phyloP scores from a whole-genome alignment of 768 basidiomycete genomes.

The Boletus patriciae region DNA sequence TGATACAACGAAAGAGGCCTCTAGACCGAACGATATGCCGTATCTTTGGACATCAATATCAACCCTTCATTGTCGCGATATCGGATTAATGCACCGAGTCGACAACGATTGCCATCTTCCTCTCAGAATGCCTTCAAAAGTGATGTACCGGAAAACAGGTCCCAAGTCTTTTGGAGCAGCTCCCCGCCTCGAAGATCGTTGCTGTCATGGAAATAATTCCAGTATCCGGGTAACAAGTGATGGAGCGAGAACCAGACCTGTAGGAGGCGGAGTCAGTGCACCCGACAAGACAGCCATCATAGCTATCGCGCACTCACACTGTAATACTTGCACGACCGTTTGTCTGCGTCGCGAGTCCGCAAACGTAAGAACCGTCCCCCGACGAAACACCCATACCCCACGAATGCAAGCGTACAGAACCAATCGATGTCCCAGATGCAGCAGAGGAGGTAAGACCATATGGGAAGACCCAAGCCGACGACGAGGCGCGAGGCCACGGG shows the following conservation, averaged over 20 bases:
- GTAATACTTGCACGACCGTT: slow-evolving; percentile 39
- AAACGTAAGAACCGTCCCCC: slow-evolving; percentile 36
- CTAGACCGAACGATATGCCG: too few relatives aligned
- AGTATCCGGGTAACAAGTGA: slow-evolving; percentile 37
- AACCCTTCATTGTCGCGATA: too few relatives aligned
- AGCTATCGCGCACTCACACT: slow-evolving; percentile 28
- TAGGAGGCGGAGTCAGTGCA: neutral
- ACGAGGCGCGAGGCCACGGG: slow-evolving; percentile 39
- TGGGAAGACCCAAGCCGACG: slow-evolving; percentile 34
- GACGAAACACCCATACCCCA: slow-evolving; percentile 34
- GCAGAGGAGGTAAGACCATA: slow-evolving; percentile 40
- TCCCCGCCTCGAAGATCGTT: slow-evolving; percentile 15
- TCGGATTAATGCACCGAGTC: too few relatives aligned
- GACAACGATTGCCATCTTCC: too few relatives aligned
- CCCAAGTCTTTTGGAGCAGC: slow-evolving; percentile 21
- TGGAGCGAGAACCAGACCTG: slow-evolving; percentile 39
- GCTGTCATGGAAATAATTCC: slow-evolving; percentile 33
- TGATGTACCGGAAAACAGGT: slow-evolving; percentile 15
- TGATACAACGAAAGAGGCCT: too few relatives aligned
- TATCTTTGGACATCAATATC: too few relatives aligned
- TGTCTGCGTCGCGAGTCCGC: slow-evolving; percentile 31
- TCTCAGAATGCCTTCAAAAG: slow-evolving; percentile 10
- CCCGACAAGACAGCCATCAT: neutral
- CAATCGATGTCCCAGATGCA: slow-evolving; percentile 37
- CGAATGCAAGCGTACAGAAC: slow-evolving; percentile 27